A percentile compares a stretch with the other conserved stretches of the same genome.
Evolutionary conservation across 176 grass and related monocot species (phyloP).

Genomic region (Elymus sibiricus): DNA sequence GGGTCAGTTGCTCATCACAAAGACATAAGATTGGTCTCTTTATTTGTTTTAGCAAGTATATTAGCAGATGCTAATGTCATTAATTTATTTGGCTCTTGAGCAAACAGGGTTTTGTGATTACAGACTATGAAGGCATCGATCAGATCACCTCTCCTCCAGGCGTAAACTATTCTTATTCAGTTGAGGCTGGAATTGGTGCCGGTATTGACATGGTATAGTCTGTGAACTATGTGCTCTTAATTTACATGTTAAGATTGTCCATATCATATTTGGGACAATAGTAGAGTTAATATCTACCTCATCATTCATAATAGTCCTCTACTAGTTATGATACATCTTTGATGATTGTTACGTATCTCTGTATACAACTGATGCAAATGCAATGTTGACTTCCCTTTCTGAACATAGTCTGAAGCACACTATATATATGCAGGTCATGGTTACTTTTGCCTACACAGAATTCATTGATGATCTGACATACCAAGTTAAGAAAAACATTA

Average conservation of each 20-base stretch:
- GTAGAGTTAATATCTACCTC: not conserved
- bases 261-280: not conserved
- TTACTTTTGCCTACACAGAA: constrained; percentile 56
- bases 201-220: constrained; percentile 70
- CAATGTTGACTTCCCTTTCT: not conserved
- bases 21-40: not conserved
- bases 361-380: not conserved
- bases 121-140: constrained; percentile 74
- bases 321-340: not conserved
- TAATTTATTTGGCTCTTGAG: not conserved
- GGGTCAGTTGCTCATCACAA: constrained; percentile 39
- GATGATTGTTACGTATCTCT: not conserved
- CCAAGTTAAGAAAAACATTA: constrained; percentile 58
- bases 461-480: constrained; percentile 55
- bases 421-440: constrained; percentile 54
- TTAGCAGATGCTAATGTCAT: not conserved
- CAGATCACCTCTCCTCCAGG: constrained; percentile 47
- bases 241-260: not conserved
- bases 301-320: not conserved
- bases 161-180: constrained; percentile 66
- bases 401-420: not conserved
- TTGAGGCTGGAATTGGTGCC: constrained; percentile 57
- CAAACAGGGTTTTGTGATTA: constrained; percentile 70
- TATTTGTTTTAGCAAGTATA: not conserved
- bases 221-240: not conserved